phyloP scores from a whole-genome alignment of 148 eudicot genomes.

The Fagopyrum tataricum region DNA sequence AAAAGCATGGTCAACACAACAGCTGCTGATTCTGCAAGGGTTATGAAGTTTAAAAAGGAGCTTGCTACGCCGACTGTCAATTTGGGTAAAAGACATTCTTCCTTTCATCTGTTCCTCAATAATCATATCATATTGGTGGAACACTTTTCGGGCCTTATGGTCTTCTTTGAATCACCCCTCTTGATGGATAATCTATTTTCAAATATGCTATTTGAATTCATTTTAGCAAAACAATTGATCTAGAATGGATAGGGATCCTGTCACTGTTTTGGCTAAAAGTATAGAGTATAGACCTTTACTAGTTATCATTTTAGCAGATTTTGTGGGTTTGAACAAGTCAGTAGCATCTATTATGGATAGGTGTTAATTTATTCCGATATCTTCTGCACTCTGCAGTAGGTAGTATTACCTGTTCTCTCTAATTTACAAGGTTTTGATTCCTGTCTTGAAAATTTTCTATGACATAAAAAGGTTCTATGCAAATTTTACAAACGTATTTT shows the following conservation, averaged over 20 bases:
- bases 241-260: background rate
- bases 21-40: conserved; percentile 92
- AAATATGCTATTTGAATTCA: background rate
- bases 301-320: background rate
- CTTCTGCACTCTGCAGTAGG: background rate
- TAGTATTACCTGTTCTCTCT: background rate
- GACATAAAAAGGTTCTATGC: background rate
- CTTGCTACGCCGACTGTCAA: conserved; percentile 64
- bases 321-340: background rate
- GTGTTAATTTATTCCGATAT: too few species aligned
- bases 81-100: conserved; percentile 41
- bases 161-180: background rate
- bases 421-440: background rate
- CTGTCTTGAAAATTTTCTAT: background rate
- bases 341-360: background rate
- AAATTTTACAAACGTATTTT: background rate
- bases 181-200: background rate
- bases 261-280: background rate
- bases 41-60: conserved; percentile 77
- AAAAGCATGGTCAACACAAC: conserved; percentile 55
- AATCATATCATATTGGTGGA: background rate
- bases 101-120: background rate
- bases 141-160: background rate
- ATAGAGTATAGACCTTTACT: background rate
- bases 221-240: background rate